phyloP scores from a whole-genome alignment of 768 basidiomycete genomes.

The Tremella fuciformis region DNA sequence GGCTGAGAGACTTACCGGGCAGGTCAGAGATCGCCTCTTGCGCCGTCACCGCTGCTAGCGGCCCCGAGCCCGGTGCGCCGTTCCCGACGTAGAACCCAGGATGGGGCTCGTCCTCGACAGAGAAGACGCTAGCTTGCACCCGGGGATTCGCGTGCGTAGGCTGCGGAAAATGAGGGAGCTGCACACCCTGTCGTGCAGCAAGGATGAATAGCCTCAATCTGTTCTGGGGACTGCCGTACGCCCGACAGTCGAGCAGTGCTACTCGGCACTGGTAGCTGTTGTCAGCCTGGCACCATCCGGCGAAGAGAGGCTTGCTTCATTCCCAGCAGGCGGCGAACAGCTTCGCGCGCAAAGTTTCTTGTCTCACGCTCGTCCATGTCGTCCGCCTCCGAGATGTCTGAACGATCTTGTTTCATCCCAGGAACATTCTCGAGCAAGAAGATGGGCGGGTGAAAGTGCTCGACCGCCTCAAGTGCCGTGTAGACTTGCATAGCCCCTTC shows the following conservation, averaged over 20 bases:
- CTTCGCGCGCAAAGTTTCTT: background rate
- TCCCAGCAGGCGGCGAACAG: conserved; percentile 17
- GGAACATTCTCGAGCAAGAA: conserved; percentile 39
- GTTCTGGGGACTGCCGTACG: conserved; percentile 35
- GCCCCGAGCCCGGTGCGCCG: conserved; percentile 27
- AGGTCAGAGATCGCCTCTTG: conserved; percentile 30
- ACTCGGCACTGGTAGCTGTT: conserved; percentile 27
- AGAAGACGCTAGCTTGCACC: conserved; percentile 13
- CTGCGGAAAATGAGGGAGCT: conserved; percentile 22
- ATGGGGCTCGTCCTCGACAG: background rate
- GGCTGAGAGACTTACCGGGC: conserved; percentile 22
- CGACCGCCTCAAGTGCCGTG: conserved; percentile 16
- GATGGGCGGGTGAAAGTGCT: conserved; percentile 18
- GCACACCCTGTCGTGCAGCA: conserved; percentile 18
- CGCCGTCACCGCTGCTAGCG: conserved; percentile 26
- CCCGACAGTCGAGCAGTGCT: conserved; percentile 21
- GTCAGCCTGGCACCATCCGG: background rate
- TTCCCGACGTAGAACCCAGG: conserved; percentile 12
- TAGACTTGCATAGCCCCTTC: conserved; percentile 29
- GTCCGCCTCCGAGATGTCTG: conserved; percentile 14
- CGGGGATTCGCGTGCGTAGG: conserved; percentile 33
- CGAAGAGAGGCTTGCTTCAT: conserved; percentile 13
- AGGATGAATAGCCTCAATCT: conserved; percentile 26
- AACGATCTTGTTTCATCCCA: conserved; percentile 16
- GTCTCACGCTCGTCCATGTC: conserved; percentile 8